These are phyloP conservation scores for Pseudopediastrum boryanum DNA, from an alignment of 139 green algal species.

Conservation along the genomic window DNA sequence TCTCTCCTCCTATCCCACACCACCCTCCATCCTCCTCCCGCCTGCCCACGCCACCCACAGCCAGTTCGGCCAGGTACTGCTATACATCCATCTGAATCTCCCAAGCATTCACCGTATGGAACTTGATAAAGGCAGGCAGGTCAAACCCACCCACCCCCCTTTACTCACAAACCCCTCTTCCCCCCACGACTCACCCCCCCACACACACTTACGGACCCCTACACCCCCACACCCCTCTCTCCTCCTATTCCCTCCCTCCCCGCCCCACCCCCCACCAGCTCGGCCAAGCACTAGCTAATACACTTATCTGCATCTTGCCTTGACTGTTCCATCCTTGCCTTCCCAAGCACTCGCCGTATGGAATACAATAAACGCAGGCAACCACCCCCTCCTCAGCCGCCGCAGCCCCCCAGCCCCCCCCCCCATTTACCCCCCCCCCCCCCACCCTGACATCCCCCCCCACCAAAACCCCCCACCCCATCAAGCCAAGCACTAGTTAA, in stretches of 20 bases:
- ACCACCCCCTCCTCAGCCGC: too few species aligned
- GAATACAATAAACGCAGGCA: conserved; percentile 51
- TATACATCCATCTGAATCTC: conserved; percentile 51
- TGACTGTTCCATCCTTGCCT: conserved; percentile 44
- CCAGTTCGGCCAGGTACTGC: not conserved
- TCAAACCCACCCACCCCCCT: not conserved
- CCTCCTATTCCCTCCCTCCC: too few species aligned
- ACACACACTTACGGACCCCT: not conserved
- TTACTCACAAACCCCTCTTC: not conserved
- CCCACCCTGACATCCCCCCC: not conserved
- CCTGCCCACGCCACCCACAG: not conserved
- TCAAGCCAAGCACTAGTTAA: not conserved
- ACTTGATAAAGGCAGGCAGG: conserved; percentile 46
- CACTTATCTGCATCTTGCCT: not conserved
- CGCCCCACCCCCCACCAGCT: not conserved
- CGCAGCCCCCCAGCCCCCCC: not conserved
- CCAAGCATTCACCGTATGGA: conserved; percentile 67
- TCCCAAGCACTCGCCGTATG: conserved; percentile 69
- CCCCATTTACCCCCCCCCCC: not conserved
- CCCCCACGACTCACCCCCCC: too few species aligned
- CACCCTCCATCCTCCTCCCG: not conserved
- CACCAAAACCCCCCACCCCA: not conserved
- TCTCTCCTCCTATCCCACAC: too few species aligned
- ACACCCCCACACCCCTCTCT: not conserved
- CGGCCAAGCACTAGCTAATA: not conserved